Evolutionary conservation across 2,329 filamentous ascomycete genomes (phyloP).

Genomic region (Xylaria sp.): DNA sequence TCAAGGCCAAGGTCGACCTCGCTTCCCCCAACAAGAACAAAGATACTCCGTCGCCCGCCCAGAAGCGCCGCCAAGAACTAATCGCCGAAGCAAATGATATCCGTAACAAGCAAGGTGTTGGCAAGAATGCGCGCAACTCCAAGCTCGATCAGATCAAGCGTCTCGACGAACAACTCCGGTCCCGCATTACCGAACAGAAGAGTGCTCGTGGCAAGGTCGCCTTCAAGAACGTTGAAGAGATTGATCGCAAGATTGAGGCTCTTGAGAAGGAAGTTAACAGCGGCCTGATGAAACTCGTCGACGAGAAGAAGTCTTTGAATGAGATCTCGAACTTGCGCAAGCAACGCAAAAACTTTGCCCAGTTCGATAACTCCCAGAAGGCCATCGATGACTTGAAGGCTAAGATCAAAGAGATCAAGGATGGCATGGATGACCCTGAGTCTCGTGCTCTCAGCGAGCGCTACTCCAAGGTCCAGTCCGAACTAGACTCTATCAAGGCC

Average conservation of each 20-base stretch:
- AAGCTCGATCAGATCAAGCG: constrained; percentile 92
- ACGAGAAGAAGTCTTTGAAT: constrained; percentile 91
- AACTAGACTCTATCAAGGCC: constrained; percentile 89
- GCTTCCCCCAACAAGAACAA: constrained; percentile 77
- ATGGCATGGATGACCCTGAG: constrained; percentile 90
- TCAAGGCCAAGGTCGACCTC: constrained; percentile 88
- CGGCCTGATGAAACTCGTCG: constrained; percentile 93
- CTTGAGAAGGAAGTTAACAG: constrained; percentile 88
- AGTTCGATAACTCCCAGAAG: constrained; percentile 87
- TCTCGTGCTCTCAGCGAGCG: constrained; percentile 86
- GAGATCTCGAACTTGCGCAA: constrained; percentile 87
- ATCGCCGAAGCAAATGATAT: constrained; percentile 85
- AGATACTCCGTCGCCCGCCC: constrained; percentile 81
- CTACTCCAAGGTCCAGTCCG: constrained; percentile 85
- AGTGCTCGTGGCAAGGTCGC: constrained; percentile 79
- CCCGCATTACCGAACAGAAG: constrained; percentile 88
- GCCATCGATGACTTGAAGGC: constrained; percentile 86
- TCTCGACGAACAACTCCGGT: constrained; percentile 88
- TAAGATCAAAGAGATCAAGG: constrained; percentile 89
- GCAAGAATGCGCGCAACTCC: constrained; percentile 82
- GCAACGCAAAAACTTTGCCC: constrained; percentile 88
- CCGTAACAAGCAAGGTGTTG: constrained; percentile 84
- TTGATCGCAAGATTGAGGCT: constrained; percentile 82
- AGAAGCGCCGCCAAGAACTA: constrained; percentile 87
- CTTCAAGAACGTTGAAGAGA: constrained; percentile 88